Base-by-base conservation (phyloP, 192 early-diverging fungal genomes). In the Geosiphon pyriformis region DNA sequence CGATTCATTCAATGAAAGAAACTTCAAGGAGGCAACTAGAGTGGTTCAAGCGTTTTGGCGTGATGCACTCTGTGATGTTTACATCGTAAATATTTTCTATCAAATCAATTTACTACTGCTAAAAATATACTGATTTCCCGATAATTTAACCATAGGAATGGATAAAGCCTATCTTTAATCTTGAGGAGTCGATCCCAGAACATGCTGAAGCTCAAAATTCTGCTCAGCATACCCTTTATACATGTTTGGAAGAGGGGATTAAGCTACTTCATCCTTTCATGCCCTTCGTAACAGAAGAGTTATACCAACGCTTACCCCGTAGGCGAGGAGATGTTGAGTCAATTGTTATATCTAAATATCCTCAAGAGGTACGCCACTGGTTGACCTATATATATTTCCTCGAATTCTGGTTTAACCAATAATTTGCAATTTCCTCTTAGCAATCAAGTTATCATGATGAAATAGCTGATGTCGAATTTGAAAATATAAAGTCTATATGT, bases 231-330 rank as follows among this genome's bases (percentile, higher is more conserved):
- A 93, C 91, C 11, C 80, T 99, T 48, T 98, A 96, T 79, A 98
- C 93, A 4, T 95, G 94, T 77, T 81, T 98, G 57, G 95, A 99
- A 66, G 78, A 82, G 59, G 95, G 90, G 15, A 80, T 99, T 67
- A 90, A 86, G 70, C 78, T 99, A 59, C 80, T 99, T 69, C 95
- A 98, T 70, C 97, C 97, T 47, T 92, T 99, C 80, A 97, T 96
- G 92, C 97, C 97, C 18, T 99, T 91, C 75, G 87, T 99, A 53
- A 99, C 97, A 33, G 97, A 99, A 75, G 97, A 99, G 81, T 82
- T 99, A 72, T 99, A 87, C 82, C 97, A 99, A 80, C 88, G 95
- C 58, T 77, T 98, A 34, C 93, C 90, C 23, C 85, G 92, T 22
- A 88, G 94, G 57, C 75, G 82, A 31, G 85, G 82, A 55, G 90